A percentile compares a stretch with the other conserved stretches of the same genome.
Evolutionary conservation across 2,329 filamentous ascomycete species (phyloP).

Genomic region (Aspergillus sp.): DNA sequence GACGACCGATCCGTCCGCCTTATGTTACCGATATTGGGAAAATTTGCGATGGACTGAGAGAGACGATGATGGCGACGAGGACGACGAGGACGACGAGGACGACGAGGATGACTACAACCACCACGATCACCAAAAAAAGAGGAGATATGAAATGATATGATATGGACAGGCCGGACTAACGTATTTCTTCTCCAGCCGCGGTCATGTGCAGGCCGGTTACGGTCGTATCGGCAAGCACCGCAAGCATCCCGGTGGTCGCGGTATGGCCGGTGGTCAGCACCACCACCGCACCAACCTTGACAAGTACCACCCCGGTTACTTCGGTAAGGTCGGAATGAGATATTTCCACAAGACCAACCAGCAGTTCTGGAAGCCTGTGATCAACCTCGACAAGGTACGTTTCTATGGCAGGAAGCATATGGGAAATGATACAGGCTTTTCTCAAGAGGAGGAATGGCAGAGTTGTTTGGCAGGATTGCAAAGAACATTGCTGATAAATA

Average conservation of each 20-base stretch:
- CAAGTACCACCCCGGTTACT: slow-evolving; percentile 98
- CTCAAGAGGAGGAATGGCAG: slow-evolving; percentile 1
- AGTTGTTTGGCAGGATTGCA: slow-evolving; percentile 8
- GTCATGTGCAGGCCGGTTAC: slow-evolving; percentile 96
- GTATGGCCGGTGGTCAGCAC: slow-evolving; percentile 98
- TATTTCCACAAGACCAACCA: slow-evolving; percentile 95
- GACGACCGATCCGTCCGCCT: neutral
- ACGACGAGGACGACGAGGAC: neutral
- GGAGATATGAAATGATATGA: neutral
- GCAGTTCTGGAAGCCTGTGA: slow-evolving; percentile 96
- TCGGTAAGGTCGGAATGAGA: slow-evolving; percentile 92
- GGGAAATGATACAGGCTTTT: neutral
- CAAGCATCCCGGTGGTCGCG: slow-evolving; percentile 73
- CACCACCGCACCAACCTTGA: slow-evolving; percentile 91
- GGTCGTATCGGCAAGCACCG: slow-evolving; percentile 98
- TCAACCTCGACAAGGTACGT: slow-evolving; percentile 96
- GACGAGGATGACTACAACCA: no score
- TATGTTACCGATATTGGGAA: no score
- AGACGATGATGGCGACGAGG: neutral
- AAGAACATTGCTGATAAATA: no score
- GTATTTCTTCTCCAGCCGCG: slow-evolving; percentile 55
- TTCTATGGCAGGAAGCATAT: neutral
- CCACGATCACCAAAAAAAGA: no score
- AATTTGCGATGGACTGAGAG: no score
- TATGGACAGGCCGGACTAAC: slow-evolving; percentile 6